Evolutionary conservation across 2,329 filamentous ascomycete species (phyloP).

Genomic region (Tolypocladium inflatum): DNA sequence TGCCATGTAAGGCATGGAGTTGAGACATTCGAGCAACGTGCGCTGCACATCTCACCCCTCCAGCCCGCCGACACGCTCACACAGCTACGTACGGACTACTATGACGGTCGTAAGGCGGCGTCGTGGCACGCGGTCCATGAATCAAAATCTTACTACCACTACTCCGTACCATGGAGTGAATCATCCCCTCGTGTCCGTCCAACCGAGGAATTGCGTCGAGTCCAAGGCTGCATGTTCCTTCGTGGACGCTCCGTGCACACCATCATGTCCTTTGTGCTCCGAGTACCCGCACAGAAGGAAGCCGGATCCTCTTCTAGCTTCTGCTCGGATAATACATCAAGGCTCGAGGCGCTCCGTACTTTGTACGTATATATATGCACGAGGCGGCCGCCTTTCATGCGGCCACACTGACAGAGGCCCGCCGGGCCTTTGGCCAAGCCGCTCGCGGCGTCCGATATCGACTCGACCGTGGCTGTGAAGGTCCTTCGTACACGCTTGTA

Average conservation of each 20-base stretch:
- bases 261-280: neutral
- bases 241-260: neutral
- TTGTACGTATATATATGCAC: neutral
- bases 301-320: neutral
- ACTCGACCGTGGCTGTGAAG: neutral
- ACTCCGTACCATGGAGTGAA: too few relatives aligned
- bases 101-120: neutral
- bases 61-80: too few relatives aligned
- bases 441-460: neutral
- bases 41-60: neutral
- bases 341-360: neutral
- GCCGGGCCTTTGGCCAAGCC: neutral
- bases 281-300: neutral
- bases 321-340: neutral
- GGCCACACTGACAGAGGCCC: neutral
- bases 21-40: neutral
- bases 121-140: neutral
- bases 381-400: conserved; percentile 1
- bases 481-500: neutral
- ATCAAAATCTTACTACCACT: neutral
- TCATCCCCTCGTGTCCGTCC: neutral
- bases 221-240: neutral
- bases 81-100: neutral
- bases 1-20: neutral
- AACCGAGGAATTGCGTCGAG: neutral